Evolutionary conservation across 306 rosid species (phyloP).

Genomic region (Corylus americana): DNA sequence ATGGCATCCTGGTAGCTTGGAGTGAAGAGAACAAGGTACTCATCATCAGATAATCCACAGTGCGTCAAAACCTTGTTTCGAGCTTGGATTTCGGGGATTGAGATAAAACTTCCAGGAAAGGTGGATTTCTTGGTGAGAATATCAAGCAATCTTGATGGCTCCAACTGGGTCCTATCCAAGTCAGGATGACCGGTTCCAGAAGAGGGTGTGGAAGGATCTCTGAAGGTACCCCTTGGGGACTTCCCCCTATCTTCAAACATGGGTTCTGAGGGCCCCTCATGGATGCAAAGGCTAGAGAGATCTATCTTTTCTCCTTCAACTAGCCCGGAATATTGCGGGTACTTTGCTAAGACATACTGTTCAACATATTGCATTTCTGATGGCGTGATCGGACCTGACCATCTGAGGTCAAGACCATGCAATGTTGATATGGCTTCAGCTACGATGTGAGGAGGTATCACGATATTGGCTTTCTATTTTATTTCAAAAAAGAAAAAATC

Average conservation of each 20-base stretch:
- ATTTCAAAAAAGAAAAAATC: constrained; percentile 4
- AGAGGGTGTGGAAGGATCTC: constrained; percentile 52
- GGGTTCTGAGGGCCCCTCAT: constrained; percentile 53
- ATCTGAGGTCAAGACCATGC: constrained; percentile 71
- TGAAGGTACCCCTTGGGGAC: constrained; percentile 38
- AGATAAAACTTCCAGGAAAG: constrained; percentile 72
- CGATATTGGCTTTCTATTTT: constrained; percentile 52
- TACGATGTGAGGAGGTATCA: constrained; percentile 72
- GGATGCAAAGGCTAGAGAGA: constrained; percentile 56
- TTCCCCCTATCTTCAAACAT: constrained; percentile 53
- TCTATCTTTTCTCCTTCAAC: constrained; percentile 63
- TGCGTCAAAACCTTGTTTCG: constrained; percentile 70
- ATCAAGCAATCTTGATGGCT: constrained; percentile 77
- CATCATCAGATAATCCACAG: constrained; percentile 70
- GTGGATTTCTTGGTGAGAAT: constrained; percentile 75
- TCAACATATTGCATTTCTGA: constrained; percentile 81
- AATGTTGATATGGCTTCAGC: constrained; percentile 74
- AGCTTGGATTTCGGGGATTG: constrained; percentile 76
- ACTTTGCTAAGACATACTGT: constrained; percentile 76
- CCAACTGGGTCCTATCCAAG: constrained; percentile 66
- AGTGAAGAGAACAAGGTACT: constrained; percentile 74
- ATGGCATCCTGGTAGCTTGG: constrained; percentile 68
- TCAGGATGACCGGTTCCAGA: constrained; percentile 63
- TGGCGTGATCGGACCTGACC: constrained; percentile 91
- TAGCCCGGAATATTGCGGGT: constrained; percentile 68